Conservation (phyloP, 2,329 filamentous ascomycete genomes). For the Ophiocordyceps polyrhachis-furcata region DNA sequence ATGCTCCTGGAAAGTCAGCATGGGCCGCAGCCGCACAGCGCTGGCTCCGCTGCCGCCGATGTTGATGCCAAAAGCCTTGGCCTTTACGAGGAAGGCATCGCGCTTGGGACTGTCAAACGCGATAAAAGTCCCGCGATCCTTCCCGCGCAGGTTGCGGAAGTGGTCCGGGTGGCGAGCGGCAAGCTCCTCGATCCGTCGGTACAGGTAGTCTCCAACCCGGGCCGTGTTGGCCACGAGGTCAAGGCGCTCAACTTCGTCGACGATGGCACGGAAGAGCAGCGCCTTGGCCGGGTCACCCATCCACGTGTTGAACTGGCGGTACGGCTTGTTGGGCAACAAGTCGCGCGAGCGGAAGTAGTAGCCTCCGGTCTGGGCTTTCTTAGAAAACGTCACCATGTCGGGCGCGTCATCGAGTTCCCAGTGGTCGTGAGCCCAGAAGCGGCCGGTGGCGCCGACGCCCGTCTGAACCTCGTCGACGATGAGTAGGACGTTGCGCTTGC, state of each 20-base stretch:
- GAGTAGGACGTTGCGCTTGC: conserved; percentile 58
- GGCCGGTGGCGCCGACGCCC: conserved; percentile 77
- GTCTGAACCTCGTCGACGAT: conserved; percentile 94
- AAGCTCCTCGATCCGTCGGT: conserved; percentile 46
- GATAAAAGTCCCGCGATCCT: conserved; percentile 81
- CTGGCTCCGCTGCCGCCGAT: conserved; percentile 63
- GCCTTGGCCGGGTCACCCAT: conserved; percentile 82
- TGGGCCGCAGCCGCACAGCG: conserved; percentile 67
- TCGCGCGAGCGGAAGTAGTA: conserved; percentile 76
- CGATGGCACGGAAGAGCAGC: conserved; percentile 71
- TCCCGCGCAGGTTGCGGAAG: conserved; percentile 69
- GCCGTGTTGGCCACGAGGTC: conserved; percentile 69
- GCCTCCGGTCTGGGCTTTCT: conserved; percentile 86
- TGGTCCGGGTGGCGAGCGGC: conserved; percentile 53
- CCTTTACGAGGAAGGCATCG: conserved; percentile 61
- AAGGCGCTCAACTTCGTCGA: conserved; percentile 58
- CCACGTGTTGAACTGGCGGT: conserved; percentile 96
- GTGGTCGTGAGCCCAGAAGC: conserved; percentile 95
- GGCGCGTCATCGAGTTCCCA: conserved; percentile 66
- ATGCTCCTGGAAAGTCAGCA: conserved; percentile 82
- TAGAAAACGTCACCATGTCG: conserved; percentile 89
- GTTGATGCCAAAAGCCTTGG: conserved; percentile 68
- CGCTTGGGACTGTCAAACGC: conserved; percentile 72
- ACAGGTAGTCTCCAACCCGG: conserved; percentile 62
- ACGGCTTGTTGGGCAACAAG: conserved; percentile 77